These are phyloP conservation scores for Fusarium coicis DNA, from an alignment of 2,329 filamentous ascomycete genomes.

Conservation along the genomic window DNA sequence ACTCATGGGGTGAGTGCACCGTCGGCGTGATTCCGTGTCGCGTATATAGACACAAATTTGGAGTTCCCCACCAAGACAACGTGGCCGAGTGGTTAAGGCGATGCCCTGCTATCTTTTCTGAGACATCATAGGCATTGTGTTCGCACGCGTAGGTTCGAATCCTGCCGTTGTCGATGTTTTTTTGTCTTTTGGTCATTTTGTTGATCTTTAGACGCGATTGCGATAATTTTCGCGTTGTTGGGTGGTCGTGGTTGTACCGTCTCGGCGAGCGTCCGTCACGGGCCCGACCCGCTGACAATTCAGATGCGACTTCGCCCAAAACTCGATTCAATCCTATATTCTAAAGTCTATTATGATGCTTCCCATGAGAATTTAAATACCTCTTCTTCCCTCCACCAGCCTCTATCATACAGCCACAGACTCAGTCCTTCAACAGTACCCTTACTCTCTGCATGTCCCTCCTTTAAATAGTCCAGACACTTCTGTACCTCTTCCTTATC, in stretches of 20 bases:
- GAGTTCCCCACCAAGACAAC: neutral
- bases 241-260: accelerated
- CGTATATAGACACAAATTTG: neutral
- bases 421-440: constrained; percentile 19
- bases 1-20: no score
- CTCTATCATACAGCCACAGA: constrained; percentile 24
- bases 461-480: constrained; percentile 6
- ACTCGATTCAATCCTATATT: neutral
- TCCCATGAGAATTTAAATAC: neutral
- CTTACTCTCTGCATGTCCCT: neutral
- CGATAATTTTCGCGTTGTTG: neutral
- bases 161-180: constrained; percentile 23
- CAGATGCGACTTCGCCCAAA: neutral
- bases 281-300: no score
- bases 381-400: constrained; percentile 20
- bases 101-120: constrained; percentile 27
- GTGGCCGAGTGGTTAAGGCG: constrained; percentile 33
- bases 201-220: neutral
- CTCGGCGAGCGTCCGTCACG: no score
- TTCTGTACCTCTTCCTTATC: constrained; percentile 15
- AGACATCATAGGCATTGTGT: constrained; percentile 32
- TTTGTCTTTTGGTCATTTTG: neutral
- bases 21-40: accelerated
- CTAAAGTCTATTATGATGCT: neutral
- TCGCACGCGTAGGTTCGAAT: constrained; percentile 34